Base-by-base conservation (phyloP, 2,329 filamentous ascomycete species). In the Calonectria henricotiae region DNA sequence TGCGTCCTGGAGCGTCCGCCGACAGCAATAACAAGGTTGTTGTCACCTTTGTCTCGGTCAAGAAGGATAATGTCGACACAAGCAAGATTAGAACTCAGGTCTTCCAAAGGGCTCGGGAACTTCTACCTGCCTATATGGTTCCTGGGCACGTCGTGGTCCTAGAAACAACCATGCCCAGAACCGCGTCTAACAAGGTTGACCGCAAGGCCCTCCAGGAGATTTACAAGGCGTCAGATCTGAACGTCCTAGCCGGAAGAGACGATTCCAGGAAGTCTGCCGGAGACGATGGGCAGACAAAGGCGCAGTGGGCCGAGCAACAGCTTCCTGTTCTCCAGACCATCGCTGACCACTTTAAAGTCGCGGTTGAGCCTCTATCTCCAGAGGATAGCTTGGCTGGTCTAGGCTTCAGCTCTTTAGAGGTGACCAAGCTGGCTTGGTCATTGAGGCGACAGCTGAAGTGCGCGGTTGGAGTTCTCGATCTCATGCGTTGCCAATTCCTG, bases 1-100 rank as follows among this genome's bases (percentile, higher is more conserved):
- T 39, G 2, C 51, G 51, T 2, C 51, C 51, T 4, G 51, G 51
- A 15, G 35, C 32, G 15, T 12, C 35, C 23, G 23, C 7, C 7
- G 35, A 37, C 4, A 58, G 51, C 20, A 58, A 58, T 12, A 58
- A 25, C 20, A 58, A 58, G 32, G 51, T 58, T n/a, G 51, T 58
- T 12, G 51, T 58, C 5, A 58, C 51, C 4, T 58, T 58, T 58
- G 51, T 58, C 3, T 58, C 51, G 4, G 35, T 58, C 1, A 58
- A 58, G 32, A 58, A 39, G 3, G 51, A 58, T 1, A 37, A 15
- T 27, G 51, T 39, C 4, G 51, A 58, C 7, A 58, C 51, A 11
- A 5, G 32, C 20, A 58, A 39, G 35, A 58, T 58, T 7, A 58
- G 51, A 9, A 8, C 51, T 17, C 51, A 41, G 20, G 32, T 58